Evolutionary conservation across 1,284 basidiomycete species (phyloP).

Genomic region (Phellopilus nigrolimitatus): DNA sequence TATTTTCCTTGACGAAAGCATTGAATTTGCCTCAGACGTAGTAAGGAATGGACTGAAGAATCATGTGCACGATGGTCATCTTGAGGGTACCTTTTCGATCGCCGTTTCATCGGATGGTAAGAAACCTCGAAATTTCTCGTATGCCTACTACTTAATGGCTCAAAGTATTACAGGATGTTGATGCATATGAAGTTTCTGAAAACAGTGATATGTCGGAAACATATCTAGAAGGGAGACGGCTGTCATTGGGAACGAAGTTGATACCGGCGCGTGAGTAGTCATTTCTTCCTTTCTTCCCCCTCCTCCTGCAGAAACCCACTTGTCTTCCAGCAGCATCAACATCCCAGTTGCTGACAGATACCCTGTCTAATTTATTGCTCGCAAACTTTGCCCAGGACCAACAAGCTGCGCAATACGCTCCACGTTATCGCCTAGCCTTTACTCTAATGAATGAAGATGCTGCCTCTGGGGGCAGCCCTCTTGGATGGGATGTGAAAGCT

Average conservation of each 20-base stretch:
- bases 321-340: not conserved
- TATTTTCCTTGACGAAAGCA: slow-evolving; percentile 39
- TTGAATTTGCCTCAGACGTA: not conserved
- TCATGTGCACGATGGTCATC: slow-evolving; percentile 5
- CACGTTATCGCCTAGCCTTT: slow-evolving; percentile 77
- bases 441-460: slow-evolving; percentile 86
- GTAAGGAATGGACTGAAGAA: not conserved
- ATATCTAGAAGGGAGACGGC: slow-evolving; percentile 6
- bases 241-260: slow-evolving; percentile 9
- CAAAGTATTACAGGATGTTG: not conserved
- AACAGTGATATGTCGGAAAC: not conserved
- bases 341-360: not conserved
- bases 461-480: slow-evolving; percentile 53
- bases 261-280: slow-evolving; percentile 4
- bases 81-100: slow-evolving; percentile 7
- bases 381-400: slow-evolving; percentile 45
- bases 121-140: not conserved
- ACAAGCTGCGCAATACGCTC: slow-evolving; percentile 69
- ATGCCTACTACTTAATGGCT: not conserved
- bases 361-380: slow-evolving; percentile 2
- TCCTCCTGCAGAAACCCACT: not conserved
- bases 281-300: not conserved
- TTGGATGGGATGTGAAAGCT: slow-evolving; percentile 67
- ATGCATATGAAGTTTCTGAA: slow-evolving; percentile 4
- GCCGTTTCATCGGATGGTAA: slow-evolving; percentile 1